Evolutionary conservation across 139 green algal genomes (phyloP), one percentile per base, ranked within the genome.

Genomic region (Coelastrella sp.): DNA sequence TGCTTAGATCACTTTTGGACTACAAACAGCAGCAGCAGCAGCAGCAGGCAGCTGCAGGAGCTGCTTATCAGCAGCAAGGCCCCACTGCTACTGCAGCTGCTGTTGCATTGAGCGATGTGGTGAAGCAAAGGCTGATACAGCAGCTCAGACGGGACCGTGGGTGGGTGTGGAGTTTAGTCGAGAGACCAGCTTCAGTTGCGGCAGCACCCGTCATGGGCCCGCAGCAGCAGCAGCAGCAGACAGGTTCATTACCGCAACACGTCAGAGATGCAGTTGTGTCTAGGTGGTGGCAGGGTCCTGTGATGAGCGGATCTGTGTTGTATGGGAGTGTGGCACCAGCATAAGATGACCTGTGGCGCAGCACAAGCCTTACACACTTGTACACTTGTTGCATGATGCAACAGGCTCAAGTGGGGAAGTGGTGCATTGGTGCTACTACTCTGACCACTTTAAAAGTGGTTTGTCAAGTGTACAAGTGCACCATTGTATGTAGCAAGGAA

Each of bases 11-110:
- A 3, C 3, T 86, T 23, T 59, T 86, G 0, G 80, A 86, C 58
- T 59, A 86, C 59, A 75, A 61, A 5, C 5, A 7, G n/a, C 80
- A 86, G 80, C 80, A 86, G 80, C 80, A 86, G 80, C 80, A 86
- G 60, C 78, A 84, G 78, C 78, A 84, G 78, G 61, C 54, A 84
- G 56, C 56, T 68, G 78, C 59, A n/a, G 76, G 19, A 2, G 8
- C 11, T 10, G 8, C 11, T 10, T 13, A 10, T 2, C 22, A 60
- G 23, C 76, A 82, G 23, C 76, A 82, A 8, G 6, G 5, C 6
- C n/a, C 20, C 7, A 57, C 13, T 23, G 16, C 8, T 87, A 32
- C 82, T 87, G 82, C 68, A 32, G 68, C 68, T 76, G 68, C 68
- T 47, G 68, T 22, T 76, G 16, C 16, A 32, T 76, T 76, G 68